phyloP scores from a whole-genome alignment of 2,329 filamentous ascomycete genomes.

The Conoideocrella luteorostrata region DNA sequence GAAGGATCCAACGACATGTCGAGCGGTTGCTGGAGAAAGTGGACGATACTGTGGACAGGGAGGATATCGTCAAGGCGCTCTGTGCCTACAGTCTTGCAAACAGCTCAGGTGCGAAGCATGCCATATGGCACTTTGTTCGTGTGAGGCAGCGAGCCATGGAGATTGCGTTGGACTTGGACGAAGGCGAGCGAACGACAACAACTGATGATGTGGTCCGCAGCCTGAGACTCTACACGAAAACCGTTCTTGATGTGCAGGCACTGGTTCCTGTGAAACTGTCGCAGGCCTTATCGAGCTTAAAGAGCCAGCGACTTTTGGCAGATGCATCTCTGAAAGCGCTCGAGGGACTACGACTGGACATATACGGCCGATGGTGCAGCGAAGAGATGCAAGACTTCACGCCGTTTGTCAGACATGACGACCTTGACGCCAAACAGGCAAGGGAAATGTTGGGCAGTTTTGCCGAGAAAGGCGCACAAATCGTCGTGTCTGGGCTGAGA shows the following conservation, averaged over 20 bases:
- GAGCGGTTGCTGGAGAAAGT: conserved; percentile 62
- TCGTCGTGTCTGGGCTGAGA: conserved; percentile 55
- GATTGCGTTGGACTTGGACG: conserved; percentile 48
- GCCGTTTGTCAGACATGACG: conserved; percentile 79
- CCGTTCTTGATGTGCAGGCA: conserved; percentile 69
- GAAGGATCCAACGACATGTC: conserved; percentile 59
- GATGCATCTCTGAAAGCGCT: conserved; percentile 60
- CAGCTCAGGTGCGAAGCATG: conserved; percentile 72
- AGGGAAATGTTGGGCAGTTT: conserved; percentile 56
- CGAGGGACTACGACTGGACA: conserved; percentile 68
- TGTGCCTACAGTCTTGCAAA: conserved; percentile 78
- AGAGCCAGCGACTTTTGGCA: conserved; percentile 64
- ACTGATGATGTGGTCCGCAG: conserved; percentile 53
- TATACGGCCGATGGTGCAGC: conserved; percentile 73
- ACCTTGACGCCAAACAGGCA: conserved; percentile 56
- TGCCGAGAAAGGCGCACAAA: conserved; percentile 54
- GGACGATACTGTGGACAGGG: conserved; percentile 41
- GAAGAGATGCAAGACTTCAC: conserved; percentile 80
- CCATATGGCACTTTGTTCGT: conserved; percentile 70
- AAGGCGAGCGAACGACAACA: conserved; percentile 32
- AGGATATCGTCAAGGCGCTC: conserved; percentile 63
- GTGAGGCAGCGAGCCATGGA: conserved; percentile 65
- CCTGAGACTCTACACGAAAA: conserved; percentile 68
- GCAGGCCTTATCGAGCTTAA: conserved; percentile 62
- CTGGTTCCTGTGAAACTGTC: conserved; percentile 68